Base-by-base conservation (phyloP, 1,284 basidiomycete species). In the Golubevia pallescens region DNA sequence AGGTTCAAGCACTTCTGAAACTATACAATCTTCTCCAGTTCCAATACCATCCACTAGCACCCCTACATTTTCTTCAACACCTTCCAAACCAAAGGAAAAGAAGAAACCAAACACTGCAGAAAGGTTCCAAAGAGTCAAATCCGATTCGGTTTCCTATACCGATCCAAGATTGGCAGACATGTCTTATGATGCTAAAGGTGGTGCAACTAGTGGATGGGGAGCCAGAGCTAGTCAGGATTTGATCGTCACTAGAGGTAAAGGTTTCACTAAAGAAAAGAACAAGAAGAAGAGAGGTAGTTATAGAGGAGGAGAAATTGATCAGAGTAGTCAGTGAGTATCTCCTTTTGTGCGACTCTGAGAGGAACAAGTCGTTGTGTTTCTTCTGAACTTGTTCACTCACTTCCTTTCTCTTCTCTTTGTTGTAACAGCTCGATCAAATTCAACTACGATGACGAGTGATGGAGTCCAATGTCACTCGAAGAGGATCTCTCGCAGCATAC, bases 211-310 rank as follows among this genome's bases (percentile, higher is more conserved):
- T 73, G 96, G 97, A 84, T 99, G 97, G 81, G 96, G 96, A 34
- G 92, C 91, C 19, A 90, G 89, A 64, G 96, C 96, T 0, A 91
- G 91, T 68, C 88, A 89, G 58, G 96, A 98, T 86, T 88, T 99
- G 67, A 92, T 97, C 73, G 93, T 95, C 21, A 98, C 96, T 1
- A 90, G 94, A 4, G 96, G 96, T 10, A 92, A 93, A 58, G 93
- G 93, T 6, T 99, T 99, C 88, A 90, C 94, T 63, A 99, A 98
- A 87, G 96, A 97, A 88, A 98, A 99, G 88, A 98, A 97, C 88
- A 99, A 99, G 90, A 98, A 98, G 88, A 98, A 99, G 88, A 89
- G 93, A 75, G 96, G 95, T 2, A 86, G 69, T 58, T 86, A 86
- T 69, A 66, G 77, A 28, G 86, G 86, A 24, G 84, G 85, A 21